These are phyloP conservation scores for Anastatica hierochuntica DNA, from an alignment of 345 rosid species.

Conservation along the genomic window DNA sequence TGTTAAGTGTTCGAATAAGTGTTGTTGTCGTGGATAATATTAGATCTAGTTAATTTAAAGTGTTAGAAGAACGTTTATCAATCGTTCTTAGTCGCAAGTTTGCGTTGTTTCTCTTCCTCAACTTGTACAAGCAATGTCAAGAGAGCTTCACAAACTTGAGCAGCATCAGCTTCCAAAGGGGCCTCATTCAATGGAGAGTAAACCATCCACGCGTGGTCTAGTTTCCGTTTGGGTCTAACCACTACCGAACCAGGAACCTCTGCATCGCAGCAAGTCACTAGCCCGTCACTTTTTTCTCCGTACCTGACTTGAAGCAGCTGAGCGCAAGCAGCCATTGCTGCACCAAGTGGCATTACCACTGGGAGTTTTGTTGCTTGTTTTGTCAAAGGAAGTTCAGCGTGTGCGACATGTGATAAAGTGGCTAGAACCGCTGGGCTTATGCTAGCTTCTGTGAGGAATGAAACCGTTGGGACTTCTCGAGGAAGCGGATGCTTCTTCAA, in stretches of 20 bases:
- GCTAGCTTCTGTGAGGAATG: slow-evolving; percentile 87
- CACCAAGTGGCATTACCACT: slow-evolving; percentile 80
- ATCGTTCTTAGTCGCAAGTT: slow-evolving; percentile 3
- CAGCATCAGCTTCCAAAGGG: slow-evolving; percentile 61
- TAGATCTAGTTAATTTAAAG: no score
- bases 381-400: slow-evolving; percentile 65
- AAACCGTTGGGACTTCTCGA: slow-evolving; percentile 67
- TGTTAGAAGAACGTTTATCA: background rate
- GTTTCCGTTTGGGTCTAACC: slow-evolving; percentile 66
- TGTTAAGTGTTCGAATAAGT: no score
- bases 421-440: slow-evolving; percentile 71
- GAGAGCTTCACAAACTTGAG: slow-evolving; percentile 87
- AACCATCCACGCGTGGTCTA: slow-evolving; percentile 99
- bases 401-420: slow-evolving; percentile 78
- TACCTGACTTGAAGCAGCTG: slow-evolving; percentile 74
- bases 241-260: slow-evolving; percentile 91
- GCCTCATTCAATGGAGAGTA: slow-evolving; percentile 72
- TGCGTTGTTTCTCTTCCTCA: slow-evolving; percentile 37
- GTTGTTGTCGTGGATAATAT: no score
- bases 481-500: slow-evolving; percentile 65
- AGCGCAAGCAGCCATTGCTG: slow-evolving; percentile 98
- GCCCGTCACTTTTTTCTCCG: slow-evolving; percentile 85
- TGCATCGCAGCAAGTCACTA: slow-evolving; percentile 78
- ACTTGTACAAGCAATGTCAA: slow-evolving; percentile 76
- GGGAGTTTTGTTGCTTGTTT: slow-evolving; percentile 64